Evolutionary conservation across 805 yeast genomes (phyloP).

Genomic region (Yarrowia porcina): DNA sequence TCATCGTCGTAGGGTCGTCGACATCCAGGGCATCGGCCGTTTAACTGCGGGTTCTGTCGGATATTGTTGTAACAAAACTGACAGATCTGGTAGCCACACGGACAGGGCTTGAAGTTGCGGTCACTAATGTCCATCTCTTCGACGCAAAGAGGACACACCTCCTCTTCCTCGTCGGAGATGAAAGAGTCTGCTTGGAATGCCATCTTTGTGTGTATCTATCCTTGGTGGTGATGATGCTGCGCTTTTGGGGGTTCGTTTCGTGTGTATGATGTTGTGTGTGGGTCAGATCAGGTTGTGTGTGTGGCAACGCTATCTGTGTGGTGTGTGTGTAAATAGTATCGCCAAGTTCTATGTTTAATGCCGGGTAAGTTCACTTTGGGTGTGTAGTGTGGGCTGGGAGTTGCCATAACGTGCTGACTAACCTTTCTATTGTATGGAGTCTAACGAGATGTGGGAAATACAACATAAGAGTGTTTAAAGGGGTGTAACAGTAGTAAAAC

Average conservation of each 20-base stretch:
- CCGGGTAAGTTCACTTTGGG: conserved; percentile 23
- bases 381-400: background rate
- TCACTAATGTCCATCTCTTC: conserved; percentile 98
- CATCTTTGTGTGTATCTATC: conserved; percentile 4
- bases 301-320: conserved; percentile 16
- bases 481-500: background rate
- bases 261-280: background rate
- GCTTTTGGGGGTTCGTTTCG: background rate
- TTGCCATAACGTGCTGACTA: background rate
- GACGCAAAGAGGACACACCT: conserved; percentile 78
- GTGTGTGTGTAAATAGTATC: background rate
- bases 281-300: background rate
- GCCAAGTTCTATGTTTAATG: background rate
- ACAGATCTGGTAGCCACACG: conserved; percentile 98
- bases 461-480: no score
- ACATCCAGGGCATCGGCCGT: conserved; percentile 97
- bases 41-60: conserved; percentile 89
- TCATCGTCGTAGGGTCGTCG: conserved; percentile 92
- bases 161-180: conserved; percentile 24
- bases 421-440: background rate
- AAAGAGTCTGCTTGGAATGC: conserved; percentile 23
- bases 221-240: background rate
- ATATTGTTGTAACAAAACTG: conserved; percentile 98
- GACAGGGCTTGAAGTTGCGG: conserved; percentile 97
- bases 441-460: background rate